Conservation (phyloP, 345 rosid genomes). For the Bruguiera gymnorhiza region DNA sequence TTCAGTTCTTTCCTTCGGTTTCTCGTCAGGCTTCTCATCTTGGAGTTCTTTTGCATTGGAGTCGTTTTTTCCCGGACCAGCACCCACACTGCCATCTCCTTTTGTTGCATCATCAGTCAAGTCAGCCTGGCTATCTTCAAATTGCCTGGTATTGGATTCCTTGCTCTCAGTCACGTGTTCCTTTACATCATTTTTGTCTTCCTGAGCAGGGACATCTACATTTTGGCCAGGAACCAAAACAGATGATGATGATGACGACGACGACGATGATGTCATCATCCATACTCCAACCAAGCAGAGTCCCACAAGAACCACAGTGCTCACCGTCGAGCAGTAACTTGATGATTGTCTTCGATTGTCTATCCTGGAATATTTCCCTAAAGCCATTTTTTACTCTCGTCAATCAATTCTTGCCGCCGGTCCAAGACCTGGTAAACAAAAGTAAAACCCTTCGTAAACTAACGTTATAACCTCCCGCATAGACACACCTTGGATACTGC, state of each 20-base stretch:
- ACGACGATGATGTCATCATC: no score
- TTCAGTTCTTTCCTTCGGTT: slow-evolving; percentile 10
- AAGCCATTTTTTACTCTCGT: slow-evolving; percentile 52
- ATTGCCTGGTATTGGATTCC: slow-evolving; percentile 29
- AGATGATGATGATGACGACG: no score
- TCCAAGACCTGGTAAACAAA: slow-evolving; percentile 15
- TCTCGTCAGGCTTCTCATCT: slow-evolving; percentile 29
- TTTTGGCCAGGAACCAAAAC: slow-evolving; percentile 55
- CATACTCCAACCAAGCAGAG: slow-evolving; percentile 90
- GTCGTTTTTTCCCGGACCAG: slow-evolving; percentile 29
- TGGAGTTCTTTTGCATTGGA: slow-evolving; percentile 33
- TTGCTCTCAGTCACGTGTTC: slow-evolving; percentile 40
- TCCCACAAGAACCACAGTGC: slow-evolving; percentile 76
- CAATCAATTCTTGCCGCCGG: slow-evolving; percentile 5
- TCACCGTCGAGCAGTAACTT: slow-evolving; percentile 76
- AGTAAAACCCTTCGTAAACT: not conserved
- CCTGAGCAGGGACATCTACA: slow-evolving; percentile 52
- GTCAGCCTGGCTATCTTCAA: slow-evolving; percentile 62
- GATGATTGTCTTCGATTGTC: slow-evolving; percentile 64
- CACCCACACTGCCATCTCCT: slow-evolving; percentile 39
- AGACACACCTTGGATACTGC: no score
- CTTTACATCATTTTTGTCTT: slow-evolving; percentile 53
- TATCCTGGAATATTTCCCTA: slow-evolving; percentile 65
- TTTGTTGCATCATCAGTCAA: slow-evolving; percentile 60
- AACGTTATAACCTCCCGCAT: not conserved